Base-by-base conservation (phyloP, 2,329 filamentous ascomycete species). In the Alternaria metachromatica region DNA sequence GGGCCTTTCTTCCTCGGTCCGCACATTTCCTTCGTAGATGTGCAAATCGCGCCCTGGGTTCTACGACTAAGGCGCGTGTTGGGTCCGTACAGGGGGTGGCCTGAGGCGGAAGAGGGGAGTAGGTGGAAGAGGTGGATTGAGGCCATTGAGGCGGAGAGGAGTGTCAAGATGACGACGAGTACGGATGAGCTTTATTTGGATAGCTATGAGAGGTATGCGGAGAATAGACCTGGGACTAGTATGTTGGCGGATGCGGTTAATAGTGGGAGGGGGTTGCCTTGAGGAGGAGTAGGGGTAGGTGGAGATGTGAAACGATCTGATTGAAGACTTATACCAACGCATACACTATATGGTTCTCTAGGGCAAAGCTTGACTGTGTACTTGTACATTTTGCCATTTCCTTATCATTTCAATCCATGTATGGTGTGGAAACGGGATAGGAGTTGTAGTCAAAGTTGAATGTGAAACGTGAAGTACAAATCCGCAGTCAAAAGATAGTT, bases 41-140 rank as follows among this genome's bases (percentile, higher is more conserved):
- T 93, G 15, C 89, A 93, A 72, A 85, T 93, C 49, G 91, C 91
- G 1, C 92, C 92, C 0, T 94, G 92, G 85, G 86, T 92, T 13
- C 75, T 94, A 18, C 86, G 92, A 1, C 81, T 94, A 63, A 84
- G 86, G n/a, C 86, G 87, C 3, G 87, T 93, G 18, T 80, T 92
- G 33, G 84, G 87, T 54, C 87, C 88, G 15, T 89, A 90, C 67
- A 83, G 89, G 20, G 87, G 86, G 21, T 93, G 90, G 89, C 86
- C 87, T 1, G 87, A 88, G 23, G 86, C 89, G 0, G 85, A 89
- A 65, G 83, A 85, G 2, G 88, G 87, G 1, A 88, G 84, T 64
- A 84, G 92, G 7, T 93, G 90, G 89, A 86, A 85, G 26, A 83
- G 80, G 49, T 94, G 92, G 92, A 83, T 93, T 6, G 84, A 88